phyloP scores from a whole-genome alignment of 2,329 filamentous ascomycete genomes.

The Botrytis fabae region DNA sequence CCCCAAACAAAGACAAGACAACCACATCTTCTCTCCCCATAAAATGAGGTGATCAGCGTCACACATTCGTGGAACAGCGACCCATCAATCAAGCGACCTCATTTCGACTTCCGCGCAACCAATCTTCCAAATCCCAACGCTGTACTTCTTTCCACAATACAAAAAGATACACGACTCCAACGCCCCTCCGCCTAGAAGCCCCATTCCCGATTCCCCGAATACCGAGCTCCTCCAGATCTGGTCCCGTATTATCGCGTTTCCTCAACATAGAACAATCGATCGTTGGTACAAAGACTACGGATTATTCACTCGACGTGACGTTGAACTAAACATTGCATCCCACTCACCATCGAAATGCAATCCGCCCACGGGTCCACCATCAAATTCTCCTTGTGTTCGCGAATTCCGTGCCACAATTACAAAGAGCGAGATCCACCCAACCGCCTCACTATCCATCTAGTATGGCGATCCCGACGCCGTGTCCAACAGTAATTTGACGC shows the following conservation, averaged over 20 bases:
- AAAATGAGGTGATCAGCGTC: background rate
- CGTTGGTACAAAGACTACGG: background rate
- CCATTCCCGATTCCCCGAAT: background rate
- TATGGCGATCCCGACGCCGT: constrained; percentile 11
- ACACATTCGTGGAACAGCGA: background rate
- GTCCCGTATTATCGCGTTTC: background rate
- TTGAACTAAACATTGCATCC: background rate
- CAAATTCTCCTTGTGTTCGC: background rate
- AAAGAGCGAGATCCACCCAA: background rate
- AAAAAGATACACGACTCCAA: background rate
- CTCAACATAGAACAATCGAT: background rate
- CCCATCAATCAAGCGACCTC: background rate
- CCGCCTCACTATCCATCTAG: background rate
- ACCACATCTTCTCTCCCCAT: background rate
- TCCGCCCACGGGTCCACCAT: too few relatives aligned
- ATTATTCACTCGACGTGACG: background rate
- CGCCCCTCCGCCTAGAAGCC: too few relatives aligned
- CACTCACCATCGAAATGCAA: background rate
- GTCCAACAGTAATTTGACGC: background rate
- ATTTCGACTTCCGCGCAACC: background rate
- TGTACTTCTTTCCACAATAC: background rate
- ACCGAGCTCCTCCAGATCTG: background rate
- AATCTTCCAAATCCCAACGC: background rate
- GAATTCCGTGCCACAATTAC: background rate
- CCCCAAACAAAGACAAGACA: background rate